Percentiles rank a stretch among this genome's conserved stretches.
These are phyloP conservation scores for Arthroderma sp. DNA, from an alignment of 2,329 filamentous ascomycete species.

Conservation along the genomic window DNA sequence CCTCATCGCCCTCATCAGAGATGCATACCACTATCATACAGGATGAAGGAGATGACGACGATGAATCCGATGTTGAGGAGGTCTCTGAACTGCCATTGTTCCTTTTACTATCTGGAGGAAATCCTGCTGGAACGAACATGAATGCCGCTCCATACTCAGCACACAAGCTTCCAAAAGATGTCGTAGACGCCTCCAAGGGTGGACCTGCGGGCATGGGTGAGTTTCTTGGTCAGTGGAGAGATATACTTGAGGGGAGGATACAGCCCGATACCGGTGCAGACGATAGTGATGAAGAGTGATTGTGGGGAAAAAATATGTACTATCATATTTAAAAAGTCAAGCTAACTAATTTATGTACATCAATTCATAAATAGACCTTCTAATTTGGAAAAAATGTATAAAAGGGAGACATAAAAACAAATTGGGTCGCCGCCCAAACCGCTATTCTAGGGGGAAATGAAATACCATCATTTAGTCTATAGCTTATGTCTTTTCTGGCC, in stretches of 20 bases:
- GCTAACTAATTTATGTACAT: not conserved
- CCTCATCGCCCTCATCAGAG: constrained; percentile 4
- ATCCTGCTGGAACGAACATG: constrained; percentile 81
- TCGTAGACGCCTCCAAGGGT: constrained; percentile 57
- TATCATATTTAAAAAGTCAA: not conserved
- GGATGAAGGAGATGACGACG: constrained; percentile 17
- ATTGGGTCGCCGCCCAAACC: not conserved
- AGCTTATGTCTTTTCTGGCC: constrained; percentile 94
- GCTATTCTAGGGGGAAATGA: not conserved
- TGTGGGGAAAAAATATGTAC: not conserved
- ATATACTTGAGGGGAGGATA: constrained; percentile 38
- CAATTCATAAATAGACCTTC: not conserved
- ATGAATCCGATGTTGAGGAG: constrained; percentile 41
- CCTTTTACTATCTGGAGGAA: constrained; percentile 67
- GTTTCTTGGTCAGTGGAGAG: constrained; percentile 64
- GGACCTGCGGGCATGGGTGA: constrained; percentile 69
- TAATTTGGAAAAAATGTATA: not conserved
- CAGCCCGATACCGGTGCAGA: constrained; percentile 22
- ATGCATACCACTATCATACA: not conserved
- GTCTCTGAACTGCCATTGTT: constrained; percentile 51
- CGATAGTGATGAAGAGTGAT: not conserved
- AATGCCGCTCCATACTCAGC: constrained; percentile 79
- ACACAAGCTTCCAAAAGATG: constrained; percentile 87
- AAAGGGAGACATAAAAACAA: not conserved
- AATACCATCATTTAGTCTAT: constrained; percentile 30